phyloP scores from a whole-genome alignment of 768 basidiomycete genomes.

The Collybiopsis luxurians region DNA sequence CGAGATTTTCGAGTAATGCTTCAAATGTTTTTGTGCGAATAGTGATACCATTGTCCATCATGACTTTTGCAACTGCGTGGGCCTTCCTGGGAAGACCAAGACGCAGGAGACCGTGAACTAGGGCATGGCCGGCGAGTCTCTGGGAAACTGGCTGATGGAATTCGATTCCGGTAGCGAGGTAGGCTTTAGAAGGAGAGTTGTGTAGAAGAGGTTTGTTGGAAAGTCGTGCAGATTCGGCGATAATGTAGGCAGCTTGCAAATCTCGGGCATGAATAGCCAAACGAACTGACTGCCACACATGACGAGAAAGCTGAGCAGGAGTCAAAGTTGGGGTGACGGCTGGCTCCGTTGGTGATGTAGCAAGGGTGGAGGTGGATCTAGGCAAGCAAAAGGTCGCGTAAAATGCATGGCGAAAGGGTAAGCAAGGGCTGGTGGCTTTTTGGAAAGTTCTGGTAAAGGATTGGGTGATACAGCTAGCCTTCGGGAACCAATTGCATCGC shows the following conservation, averaged over 20 bases:
- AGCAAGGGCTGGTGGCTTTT: too few species aligned
- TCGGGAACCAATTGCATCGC: constrained; percentile 11
- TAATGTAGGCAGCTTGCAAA: constrained; percentile 1
- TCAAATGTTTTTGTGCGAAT: constrained; percentile 51
- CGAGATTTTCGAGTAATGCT: constrained; percentile 32
- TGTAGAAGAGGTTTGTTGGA: constrained; percentile 8
- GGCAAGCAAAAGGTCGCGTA: neutral
- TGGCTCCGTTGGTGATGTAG: neutral
- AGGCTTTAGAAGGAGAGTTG: neutral
- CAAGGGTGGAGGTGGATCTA: neutral
- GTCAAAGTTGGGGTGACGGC: neutral
- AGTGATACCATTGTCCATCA: constrained; percentile 53
- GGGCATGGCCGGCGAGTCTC: constrained; percentile 57
- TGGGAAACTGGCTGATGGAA: constrained; percentile 53
- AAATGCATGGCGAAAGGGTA: neutral
- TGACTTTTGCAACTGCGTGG: constrained; percentile 40
- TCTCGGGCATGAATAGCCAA: neutral
- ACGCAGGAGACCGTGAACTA: constrained; percentile 65
- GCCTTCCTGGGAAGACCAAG: constrained; percentile 47
- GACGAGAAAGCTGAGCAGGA: neutral
- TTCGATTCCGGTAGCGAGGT: constrained; percentile 27
- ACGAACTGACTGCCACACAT: neutral
- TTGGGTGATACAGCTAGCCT: constrained; percentile 5
- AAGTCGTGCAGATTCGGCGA: constrained; percentile 2
- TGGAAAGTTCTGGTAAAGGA: neutral